These are phyloP conservation scores for Smittium mucronatum DNA, from an alignment of 371 early-diverging fungal species.

Conservation along the genomic window DNA sequence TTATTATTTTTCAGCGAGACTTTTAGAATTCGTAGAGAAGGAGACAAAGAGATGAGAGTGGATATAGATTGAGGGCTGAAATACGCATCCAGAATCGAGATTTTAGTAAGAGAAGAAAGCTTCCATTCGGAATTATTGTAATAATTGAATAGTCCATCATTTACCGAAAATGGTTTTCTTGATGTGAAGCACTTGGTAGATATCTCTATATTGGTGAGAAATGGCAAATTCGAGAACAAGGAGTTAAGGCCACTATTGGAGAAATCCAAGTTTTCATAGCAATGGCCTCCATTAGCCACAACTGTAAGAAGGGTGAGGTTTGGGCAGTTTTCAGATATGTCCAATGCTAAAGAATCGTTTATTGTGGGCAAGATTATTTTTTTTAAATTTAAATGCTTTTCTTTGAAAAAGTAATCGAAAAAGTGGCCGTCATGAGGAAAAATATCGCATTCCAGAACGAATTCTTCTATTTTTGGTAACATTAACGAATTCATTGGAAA, in stretches of 20 bases:
- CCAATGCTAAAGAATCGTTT: not conserved
- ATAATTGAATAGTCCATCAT: not conserved
- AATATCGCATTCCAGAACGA: not conserved
- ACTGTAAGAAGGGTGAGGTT: not conserved
- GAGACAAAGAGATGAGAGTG: not conserved
- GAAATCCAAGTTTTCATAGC: not conserved
- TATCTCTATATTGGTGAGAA: not conserved
- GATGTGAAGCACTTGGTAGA: not conserved
- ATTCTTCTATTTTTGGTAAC: not conserved
- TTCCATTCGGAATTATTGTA: not conserved
- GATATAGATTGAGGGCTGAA: not conserved
- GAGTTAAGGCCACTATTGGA: not conserved
- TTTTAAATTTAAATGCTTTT: not conserved
- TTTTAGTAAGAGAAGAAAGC: not conserved
- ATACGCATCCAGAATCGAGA: not conserved
- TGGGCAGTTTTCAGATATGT: not conserved
- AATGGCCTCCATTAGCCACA: not conserved
- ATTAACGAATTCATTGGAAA: not conserved
- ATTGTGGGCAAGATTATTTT: not conserved
- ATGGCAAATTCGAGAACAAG: not conserved
- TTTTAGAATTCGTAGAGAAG: not conserved
- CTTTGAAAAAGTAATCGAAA: not conserved
- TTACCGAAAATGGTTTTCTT: not conserved
- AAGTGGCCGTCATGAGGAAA: not conserved
- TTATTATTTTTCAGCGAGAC: not conserved